phyloP scores from a whole-genome alignment of 495 filamentous ascomycete species.

The Copromyces sp. region DNA sequence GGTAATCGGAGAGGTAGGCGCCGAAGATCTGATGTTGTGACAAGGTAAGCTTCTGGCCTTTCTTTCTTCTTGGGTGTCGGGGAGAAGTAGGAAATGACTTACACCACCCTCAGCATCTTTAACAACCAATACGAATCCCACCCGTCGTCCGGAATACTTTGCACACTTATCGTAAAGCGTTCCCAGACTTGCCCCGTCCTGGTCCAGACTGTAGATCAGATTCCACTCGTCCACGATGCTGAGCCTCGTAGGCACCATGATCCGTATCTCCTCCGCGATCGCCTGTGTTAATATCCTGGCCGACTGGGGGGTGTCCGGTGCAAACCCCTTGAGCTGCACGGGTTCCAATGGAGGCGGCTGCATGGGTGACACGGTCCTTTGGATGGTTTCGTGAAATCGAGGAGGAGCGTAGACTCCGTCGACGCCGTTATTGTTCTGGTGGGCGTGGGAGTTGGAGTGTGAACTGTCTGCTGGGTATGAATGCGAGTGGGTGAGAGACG shows the following conservation, averaged over 20 bases:
- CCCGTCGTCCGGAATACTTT: slow-evolving; percentile 51
- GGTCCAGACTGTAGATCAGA: slow-evolving; percentile 81
- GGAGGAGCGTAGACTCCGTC: slow-evolving; percentile 33
- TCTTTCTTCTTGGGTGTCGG: not conserved
- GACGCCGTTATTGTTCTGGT: slow-evolving; percentile 21
- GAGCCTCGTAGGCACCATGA: slow-evolving; percentile 74
- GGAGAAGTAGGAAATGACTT: slow-evolving; percentile 23
- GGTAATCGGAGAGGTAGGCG: slow-evolving; percentile 84
- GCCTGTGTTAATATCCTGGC: slow-evolving; percentile 51
- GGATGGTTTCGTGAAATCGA: slow-evolving; percentile 7
- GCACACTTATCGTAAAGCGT: slow-evolving; percentile 76
- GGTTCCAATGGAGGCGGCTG: slow-evolving; percentile 36
- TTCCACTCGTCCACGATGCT: slow-evolving; percentile 82
- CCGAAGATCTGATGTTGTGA: slow-evolving; percentile 59
- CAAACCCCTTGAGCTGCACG: slow-evolving; percentile 30
- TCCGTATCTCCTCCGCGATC: slow-evolving; percentile 87
- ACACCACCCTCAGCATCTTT: slow-evolving; percentile 64
- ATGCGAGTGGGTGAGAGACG: slow-evolving; percentile 1
- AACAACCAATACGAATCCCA: slow-evolving; percentile 80
- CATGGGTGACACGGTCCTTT: slow-evolving; percentile 27
- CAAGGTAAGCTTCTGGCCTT: not conserved
- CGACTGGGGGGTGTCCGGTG: slow-evolving; percentile 24
- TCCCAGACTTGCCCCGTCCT: slow-evolving; percentile 76
- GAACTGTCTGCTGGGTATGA: slow-evolving; percentile 14
- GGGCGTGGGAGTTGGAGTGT: slow-evolving; percentile 12